phyloP scores from a whole-genome alignment of 371 early-diverging fungal genomes.

The Funneliformis caledonium region DNA sequence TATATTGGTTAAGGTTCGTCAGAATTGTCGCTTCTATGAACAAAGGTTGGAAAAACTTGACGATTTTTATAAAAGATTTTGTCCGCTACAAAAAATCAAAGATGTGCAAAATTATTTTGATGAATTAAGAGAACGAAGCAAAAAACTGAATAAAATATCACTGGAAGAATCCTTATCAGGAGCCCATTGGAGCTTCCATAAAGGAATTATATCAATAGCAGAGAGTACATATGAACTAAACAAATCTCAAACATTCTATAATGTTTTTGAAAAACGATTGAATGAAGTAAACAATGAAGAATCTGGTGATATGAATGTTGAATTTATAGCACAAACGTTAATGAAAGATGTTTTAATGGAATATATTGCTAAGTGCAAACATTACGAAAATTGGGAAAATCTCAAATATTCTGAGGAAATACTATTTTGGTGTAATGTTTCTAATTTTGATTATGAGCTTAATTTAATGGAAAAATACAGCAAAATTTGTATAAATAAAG shows the following conservation, averaged over 20 bases:
- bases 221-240: background rate
- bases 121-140: background rate
- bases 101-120: constrained; percentile 20
- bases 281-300: background rate
- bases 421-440: constrained; percentile 6
- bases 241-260: constrained; percentile 17
- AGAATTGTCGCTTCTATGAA: constrained; percentile 6
- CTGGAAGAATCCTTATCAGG: background rate
- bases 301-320: background rate
- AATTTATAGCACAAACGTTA: background rate
- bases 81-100: background rate
- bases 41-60: background rate
- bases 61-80: constrained; percentile 31
- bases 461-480: background rate
- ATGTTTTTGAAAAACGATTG: constrained; percentile 9
- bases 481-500: background rate
- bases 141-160: background rate
- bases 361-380: background rate
- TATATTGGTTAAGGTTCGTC: background rate
- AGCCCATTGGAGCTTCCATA: constrained; percentile 29
- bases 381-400: constrained; percentile 12
- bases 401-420: background rate
- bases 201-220: background rate
- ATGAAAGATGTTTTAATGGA: background rate
- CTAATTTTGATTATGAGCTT: background rate